Evolutionary conservation across 2,329 filamentous ascomycete species (phyloP).

Genomic region (Fusarium sp.): DNA sequence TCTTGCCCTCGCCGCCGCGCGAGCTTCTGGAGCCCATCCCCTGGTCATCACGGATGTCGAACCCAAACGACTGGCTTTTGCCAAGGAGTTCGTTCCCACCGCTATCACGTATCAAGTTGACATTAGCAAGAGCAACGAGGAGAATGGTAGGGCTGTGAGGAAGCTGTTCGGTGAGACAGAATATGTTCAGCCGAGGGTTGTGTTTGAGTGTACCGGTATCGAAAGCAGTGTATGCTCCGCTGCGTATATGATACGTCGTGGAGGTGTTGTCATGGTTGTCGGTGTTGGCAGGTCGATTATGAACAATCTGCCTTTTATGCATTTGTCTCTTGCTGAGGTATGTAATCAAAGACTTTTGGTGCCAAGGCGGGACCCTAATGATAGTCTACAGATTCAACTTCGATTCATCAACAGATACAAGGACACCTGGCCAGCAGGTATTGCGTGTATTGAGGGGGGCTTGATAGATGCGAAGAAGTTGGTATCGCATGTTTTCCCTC

Average conservation of each 20-base stretch:
- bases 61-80: constrained; percentile 63
- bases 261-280: constrained; percentile 70
- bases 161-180: constrained; percentile 63
- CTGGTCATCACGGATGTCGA: constrained; percentile 72
- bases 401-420: constrained; percentile 77
- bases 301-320: constrained; percentile 75
- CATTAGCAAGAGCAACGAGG: constrained; percentile 53
- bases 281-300: constrained; percentile 69
- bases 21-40: constrained; percentile 70
- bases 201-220: constrained; percentile 73
- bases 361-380: not conserved
- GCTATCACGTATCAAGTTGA: constrained; percentile 64
- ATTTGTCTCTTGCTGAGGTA: constrained; percentile 68
- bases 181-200: constrained; percentile 65
- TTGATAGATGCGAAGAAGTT: constrained; percentile 67
- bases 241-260: constrained; percentile 63
- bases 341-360: not conserved
- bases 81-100: constrained; percentile 63
- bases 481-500: constrained; percentile 69
- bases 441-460: constrained; percentile 66
- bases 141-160: constrained; percentile 62
- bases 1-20: constrained; percentile 64
- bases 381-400: constrained; percentile 60
- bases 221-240: constrained; percentile 70
- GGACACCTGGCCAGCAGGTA: constrained; percentile 74